Conservation (phyloP, 345 rosid species). For the Hirschfeldia incana region DNA sequence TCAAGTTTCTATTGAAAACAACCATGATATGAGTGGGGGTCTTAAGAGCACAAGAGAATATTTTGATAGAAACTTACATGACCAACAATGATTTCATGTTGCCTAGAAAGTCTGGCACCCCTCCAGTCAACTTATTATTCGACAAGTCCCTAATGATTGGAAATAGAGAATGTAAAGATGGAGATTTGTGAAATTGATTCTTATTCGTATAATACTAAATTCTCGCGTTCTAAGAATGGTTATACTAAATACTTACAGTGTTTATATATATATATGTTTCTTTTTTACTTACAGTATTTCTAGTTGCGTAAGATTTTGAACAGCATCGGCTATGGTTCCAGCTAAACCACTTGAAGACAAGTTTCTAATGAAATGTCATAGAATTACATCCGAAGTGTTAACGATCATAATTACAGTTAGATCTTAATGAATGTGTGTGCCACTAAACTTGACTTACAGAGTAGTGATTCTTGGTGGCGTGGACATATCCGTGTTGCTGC, state of each 20-base stretch:
- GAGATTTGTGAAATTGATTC: neutral
- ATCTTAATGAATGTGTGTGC: neutral
- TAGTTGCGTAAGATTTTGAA: constrained; percentile 38
- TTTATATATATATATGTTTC: too few species aligned
- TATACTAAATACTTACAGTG: neutral
- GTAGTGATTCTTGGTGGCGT: constrained; percentile 17
- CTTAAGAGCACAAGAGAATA: neutral
- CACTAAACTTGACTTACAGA: constrained; percentile 15
- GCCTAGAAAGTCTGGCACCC: constrained; percentile 46
- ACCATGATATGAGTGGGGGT: neutral
- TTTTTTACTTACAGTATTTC: constrained; percentile 42
- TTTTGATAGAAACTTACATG: constrained; percentile 44
- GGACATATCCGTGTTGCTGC: neutral
- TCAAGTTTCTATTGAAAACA: constrained; percentile 38
- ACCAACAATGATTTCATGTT: constrained; percentile 36
- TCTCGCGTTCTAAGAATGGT: neutral
- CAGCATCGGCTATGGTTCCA: constrained; percentile 31
- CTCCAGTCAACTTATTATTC: constrained; percentile 35
- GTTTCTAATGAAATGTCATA: constrained; percentile 18
- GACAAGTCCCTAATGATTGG: constrained; percentile 47
- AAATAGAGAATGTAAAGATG: neutral
- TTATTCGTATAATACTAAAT: neutral
- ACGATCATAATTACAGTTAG: neutral
- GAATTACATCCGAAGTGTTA: neutral
- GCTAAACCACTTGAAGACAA: constrained; percentile 45